Evolutionary conservation across 2,329 filamentous ascomycete species (phyloP).

Genomic region (Diaporthe nobilis): DNA sequence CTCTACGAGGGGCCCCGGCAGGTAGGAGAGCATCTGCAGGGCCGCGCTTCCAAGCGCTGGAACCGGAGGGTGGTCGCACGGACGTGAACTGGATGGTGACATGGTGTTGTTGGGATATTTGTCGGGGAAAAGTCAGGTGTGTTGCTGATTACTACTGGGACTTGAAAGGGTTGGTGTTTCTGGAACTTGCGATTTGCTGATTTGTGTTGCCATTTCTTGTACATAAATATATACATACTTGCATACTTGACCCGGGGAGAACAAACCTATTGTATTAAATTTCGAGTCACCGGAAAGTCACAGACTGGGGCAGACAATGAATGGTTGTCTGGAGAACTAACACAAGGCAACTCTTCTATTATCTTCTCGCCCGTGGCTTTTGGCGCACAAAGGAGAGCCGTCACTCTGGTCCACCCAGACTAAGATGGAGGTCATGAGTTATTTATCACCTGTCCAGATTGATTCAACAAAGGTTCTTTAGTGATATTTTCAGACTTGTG

Average conservation of each 20-base stretch:
- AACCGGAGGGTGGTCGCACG: background rate
- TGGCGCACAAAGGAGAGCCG: background rate
- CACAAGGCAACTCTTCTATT: background rate
- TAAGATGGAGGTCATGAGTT: background rate
- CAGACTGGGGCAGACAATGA: background rate
- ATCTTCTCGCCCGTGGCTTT: background rate
- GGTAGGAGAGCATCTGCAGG: slow-evolving; percentile 4
- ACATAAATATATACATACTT: background rate
- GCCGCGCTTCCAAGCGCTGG: background rate
- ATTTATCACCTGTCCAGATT: background rate
- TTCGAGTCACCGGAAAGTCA: background rate
- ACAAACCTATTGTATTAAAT: background rate
- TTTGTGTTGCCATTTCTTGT: background rate
- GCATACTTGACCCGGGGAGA: background rate
- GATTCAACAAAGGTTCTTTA: too few species aligned
- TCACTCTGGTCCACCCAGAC: background rate
- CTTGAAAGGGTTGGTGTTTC: background rate
- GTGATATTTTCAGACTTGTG: too few species aligned
- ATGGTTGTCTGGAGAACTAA: background rate
- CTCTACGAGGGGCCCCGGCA: background rate
- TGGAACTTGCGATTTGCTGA: background rate
- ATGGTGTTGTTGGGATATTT: background rate
- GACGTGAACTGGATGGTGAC: background rate
- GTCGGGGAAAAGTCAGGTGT: background rate
- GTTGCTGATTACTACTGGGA: background rate